Evolutionary conservation across 306 rosid genomes (phyloP).

Genomic region (Citrullus mucosospermus): DNA sequence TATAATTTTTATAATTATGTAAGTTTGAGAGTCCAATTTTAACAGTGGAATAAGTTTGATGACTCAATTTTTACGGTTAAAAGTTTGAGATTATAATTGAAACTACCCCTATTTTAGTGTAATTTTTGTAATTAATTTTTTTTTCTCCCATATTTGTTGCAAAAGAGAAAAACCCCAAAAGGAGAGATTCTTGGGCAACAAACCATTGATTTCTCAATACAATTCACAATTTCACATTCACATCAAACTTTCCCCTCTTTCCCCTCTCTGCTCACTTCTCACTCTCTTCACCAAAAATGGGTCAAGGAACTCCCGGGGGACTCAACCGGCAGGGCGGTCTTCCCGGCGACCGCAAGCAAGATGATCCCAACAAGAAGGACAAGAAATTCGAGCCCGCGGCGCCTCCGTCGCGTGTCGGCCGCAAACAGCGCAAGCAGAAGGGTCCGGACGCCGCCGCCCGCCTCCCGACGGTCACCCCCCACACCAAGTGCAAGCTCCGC

Average conservation of each 20-base stretch:
- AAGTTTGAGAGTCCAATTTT: no score
- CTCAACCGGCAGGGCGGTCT: constrained; percentile 53
- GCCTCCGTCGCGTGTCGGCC: constrained; percentile 82
- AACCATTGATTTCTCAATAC: background rate
- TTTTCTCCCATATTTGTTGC: no score
- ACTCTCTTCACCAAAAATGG: constrained; percentile 28
- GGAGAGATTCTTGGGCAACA: background rate
- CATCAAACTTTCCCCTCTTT: background rate
- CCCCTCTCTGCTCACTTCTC: background rate
- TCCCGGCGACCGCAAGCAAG: constrained; percentile 69
- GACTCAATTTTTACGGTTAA: no score
- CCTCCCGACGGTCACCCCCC: constrained; percentile 68
- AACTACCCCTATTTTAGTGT: no score
- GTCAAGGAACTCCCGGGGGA: constrained; percentile 91
- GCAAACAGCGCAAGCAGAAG: constrained; percentile 84
- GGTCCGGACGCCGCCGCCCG: constrained; percentile 89
- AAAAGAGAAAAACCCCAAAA: background rate
- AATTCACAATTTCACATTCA: background rate
- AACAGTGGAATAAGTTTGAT: no score
- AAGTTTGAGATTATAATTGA: no score
- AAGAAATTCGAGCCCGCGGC: constrained; percentile 95
- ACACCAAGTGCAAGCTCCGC: constrained; percentile 78
- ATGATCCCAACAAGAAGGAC: constrained; percentile 74
- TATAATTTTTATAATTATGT: no score
- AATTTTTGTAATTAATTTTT: no score